Base-by-base conservation (phyloP, 1,139 yeast genomes). In the Candida pseudoviswanathii region DNA sequence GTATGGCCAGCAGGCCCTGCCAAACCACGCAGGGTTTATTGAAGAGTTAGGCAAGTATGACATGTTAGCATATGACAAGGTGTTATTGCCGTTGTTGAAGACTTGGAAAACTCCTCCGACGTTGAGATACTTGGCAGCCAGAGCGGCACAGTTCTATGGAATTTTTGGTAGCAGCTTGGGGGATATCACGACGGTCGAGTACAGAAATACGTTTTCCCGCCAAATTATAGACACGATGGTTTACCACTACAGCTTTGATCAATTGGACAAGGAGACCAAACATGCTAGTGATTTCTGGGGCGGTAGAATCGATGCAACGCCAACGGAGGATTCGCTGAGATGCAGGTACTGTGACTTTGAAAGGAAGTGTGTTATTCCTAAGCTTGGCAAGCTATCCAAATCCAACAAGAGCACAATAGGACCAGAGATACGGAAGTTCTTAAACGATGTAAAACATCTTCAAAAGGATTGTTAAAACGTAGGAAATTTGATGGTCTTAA, bases 291-390 rank as follows among this genome's bases (percentile, higher is more conserved):
- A 60, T 11, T 80, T 82, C 54, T 85, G 89, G 89, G 68, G 70
- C 54, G 89, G 89, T 0, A 55, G 63, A 24, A 64, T 84, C 39
- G 58, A 59, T 3, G 85, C 89, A 0, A 53, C 54, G 4, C 71
- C 68, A 11, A 74, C 78, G 0, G 49, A 58, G 41, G 66, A 75
- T 64, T 11, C 72, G 54, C 54, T 58, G n/a, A 68, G 63, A 48
- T 84, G 90, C 61, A 69, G 66, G n/a, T 66, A 64, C 48, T 85
- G 91, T 65, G 83, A 78, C 21, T 84, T 78, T 59, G 66, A 67
- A 38, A 47, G 59, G 5, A 61, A 61, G 42, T 76, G 81, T 53
- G 46, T 61, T 2, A 61, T 71, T 9, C 73, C 77, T 2, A 70
- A 70, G 43, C 60, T 48, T 36, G 51, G 43, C 2, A 27, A 43